phyloP scores from a whole-genome alignment of 2,329 filamentous ascomycete species.

The Cercospora zeina region DNA sequence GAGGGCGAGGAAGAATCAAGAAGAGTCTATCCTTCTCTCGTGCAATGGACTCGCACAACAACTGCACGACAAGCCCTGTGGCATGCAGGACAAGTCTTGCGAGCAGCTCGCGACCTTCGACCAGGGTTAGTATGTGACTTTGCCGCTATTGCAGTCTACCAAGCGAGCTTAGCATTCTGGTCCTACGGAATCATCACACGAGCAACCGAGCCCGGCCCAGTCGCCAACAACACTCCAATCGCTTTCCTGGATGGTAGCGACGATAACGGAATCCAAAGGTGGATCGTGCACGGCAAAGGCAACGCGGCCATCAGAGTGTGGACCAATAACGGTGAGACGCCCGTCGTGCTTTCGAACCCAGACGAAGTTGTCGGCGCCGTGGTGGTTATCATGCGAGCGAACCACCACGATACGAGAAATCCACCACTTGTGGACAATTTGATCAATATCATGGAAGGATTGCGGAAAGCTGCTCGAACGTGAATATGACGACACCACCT shows the following conservation, averaged over 20 bases:
- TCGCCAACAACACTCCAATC: constrained; percentile 42
- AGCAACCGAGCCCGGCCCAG: constrained; percentile 45
- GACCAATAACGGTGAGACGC: constrained; percentile 27
- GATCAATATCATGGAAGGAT: constrained; percentile 61
- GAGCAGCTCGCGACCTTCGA: constrained; percentile 54
- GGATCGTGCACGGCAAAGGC: constrained; percentile 39
- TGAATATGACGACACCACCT: constrained; percentile 17
- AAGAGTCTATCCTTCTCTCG: constrained; percentile 58
- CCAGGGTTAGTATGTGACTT: constrained; percentile 55
- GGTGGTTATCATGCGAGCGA: constrained; percentile 57
- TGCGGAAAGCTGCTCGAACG: constrained; percentile 44
- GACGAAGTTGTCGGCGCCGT: constrained; percentile 60
- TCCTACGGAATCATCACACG: constrained; percentile 60
- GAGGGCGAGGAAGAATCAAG: constrained; percentile 67
- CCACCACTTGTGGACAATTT: constrained; percentile 69
- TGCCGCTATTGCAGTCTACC: constrained; percentile 67
- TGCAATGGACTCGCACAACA: constrained; percentile 59
- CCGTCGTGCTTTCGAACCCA: constrained; percentile 54
- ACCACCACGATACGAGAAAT: constrained; percentile 47
- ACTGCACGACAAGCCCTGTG: constrained; percentile 63
- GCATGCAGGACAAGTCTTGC: constrained; percentile 67
- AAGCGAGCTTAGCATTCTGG: constrained; percentile 69
- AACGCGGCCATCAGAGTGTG: constrained; percentile 38
- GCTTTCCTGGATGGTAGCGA: constrained; percentile 60
- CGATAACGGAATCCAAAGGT: constrained; percentile 51